Evolutionary conservation across 2,329 filamentous ascomycete species (phyloP).

Genomic region (Scytalidium sp.): DNA sequence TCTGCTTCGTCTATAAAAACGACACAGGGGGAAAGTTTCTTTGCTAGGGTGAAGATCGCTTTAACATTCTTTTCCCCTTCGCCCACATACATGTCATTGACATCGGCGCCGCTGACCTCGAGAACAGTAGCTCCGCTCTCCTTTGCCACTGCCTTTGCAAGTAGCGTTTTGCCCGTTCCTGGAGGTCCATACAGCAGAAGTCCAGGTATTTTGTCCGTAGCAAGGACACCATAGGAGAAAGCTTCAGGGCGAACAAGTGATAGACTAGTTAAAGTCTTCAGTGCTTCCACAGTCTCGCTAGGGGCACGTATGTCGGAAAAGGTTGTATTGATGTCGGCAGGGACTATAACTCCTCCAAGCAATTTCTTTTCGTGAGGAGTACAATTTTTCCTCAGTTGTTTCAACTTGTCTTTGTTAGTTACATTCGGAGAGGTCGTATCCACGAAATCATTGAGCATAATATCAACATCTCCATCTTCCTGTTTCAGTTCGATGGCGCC

Average conservation of each 20-base stretch:
- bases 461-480: slow-evolving; percentile 31
- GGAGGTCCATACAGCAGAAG: slow-evolving; percentile 86
- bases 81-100: slow-evolving; percentile 96
- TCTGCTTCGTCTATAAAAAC: slow-evolving; percentile 98
- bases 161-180: slow-evolving; percentile 71
- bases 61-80: slow-evolving; percentile 95
- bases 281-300: slow-evolving; percentile 76
- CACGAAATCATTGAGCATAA: slow-evolving; percentile 23
- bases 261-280: slow-evolving; percentile 85
- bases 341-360: slow-evolving; percentile 76
- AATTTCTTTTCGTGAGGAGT: slow-evolving; percentile 82
- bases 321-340: slow-evolving; percentile 77
- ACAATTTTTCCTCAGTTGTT: slow-evolving; percentile 51
- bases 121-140: slow-evolving; percentile 71
- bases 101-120: slow-evolving; percentile 84
- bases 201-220: slow-evolving; percentile 86
- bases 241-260: slow-evolving; percentile 86
- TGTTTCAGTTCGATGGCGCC: slow-evolving; percentile 35
- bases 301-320: slow-evolving; percentile 86
- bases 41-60: slow-evolving; percentile 86
- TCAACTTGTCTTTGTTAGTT: slow-evolving; percentile 37
- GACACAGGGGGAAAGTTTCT: slow-evolving; percentile 86
- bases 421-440: slow-evolving; percentile 30
- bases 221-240: slow-evolving; percentile 93
- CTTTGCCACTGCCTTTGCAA: slow-evolving; percentile 67